Percentiles rank a stretch among this genome's conserved stretches.
Evolutionary conservation across 345 rosid genomes (phyloP).

Genomic region (Linum trigynum): DNA sequence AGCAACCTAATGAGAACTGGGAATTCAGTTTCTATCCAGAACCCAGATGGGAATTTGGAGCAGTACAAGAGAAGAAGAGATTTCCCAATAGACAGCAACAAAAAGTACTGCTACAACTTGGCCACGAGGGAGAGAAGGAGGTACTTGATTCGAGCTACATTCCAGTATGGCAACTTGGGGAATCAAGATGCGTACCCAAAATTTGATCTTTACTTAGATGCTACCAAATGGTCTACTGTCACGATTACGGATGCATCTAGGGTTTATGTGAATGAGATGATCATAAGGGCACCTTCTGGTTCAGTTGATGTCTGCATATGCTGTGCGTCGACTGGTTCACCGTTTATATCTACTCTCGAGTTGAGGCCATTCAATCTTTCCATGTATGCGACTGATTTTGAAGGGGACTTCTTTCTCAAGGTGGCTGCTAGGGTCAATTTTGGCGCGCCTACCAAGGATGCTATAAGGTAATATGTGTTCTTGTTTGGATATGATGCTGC

Average conservation of each 20-base stretch:
- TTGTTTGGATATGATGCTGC: no score
- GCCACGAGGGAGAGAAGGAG: conserved; percentile 63
- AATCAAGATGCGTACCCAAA: conserved; percentile 67
- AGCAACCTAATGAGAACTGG: conserved; percentile 46
- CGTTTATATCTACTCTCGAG: conserved; percentile 85
- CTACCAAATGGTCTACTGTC: conserved; percentile 89
- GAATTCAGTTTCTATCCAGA: conserved; percentile 28
- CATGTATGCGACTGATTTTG: conserved; percentile 82
- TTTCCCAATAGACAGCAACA: conserved; percentile 62
- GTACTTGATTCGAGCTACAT: conserved; percentile 84
- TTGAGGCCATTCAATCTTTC: conserved; percentile 79
- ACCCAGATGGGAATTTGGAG: conserved; percentile 29
- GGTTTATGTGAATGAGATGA: conserved; percentile 67
- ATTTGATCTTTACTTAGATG: conserved; percentile 75
- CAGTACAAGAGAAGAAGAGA: conserved; percentile 60
- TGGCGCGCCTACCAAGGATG: conserved; percentile 62
- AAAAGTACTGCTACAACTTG: conserved; percentile 74
- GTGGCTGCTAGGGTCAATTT: conserved; percentile 92
- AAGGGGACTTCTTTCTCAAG: conserved; percentile 69
- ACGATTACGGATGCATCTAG: conserved; percentile 56
- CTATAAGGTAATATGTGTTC: conserved; percentile 43
- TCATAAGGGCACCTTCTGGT: conserved; percentile 66
- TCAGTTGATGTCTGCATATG: conserved; percentile 80
- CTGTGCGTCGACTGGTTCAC: conserved; percentile 82
- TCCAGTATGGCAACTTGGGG: conserved; percentile 50